Base-by-base conservation (phyloP, 208 protist genomes). In the Perkinsela sp. region DNA sequence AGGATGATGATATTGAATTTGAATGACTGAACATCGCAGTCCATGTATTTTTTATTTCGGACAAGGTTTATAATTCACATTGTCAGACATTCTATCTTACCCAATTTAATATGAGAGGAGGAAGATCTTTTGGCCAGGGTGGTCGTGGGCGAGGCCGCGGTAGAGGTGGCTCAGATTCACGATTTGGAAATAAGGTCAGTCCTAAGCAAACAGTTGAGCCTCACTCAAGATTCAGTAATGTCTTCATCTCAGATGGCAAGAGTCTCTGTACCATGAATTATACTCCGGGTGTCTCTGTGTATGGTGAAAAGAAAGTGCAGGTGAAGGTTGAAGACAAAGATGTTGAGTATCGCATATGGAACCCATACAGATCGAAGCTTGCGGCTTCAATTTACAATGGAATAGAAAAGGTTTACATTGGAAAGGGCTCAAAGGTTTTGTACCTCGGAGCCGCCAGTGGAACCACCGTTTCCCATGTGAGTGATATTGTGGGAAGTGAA, bases 281-380 rank as follows among this genome's bases (percentile, higher is more conserved):
- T 75, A 92, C 95, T 30, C 91, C 95, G 31, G 97, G 98, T 1
- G 93, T 98, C 67, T 91, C 90, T 48, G 97, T 99, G 0, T 99
- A 99, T 76, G 95, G 95, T 29, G 97, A 99, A 81, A 99, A 99
- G 82, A 82, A 96, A 65, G 94, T 99, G 68, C 78, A 86, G 71
- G 78, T 80, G 31, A 78, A 86, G 68, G 76, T 76, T 71, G 80
- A 83, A 30, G 90, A 89, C 66, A 86, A 94, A 48, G 98, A 99
- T 79, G 93, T 96, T 71, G 97, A 99, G 84, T 99, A 99, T 83
- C 92, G 97, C 73, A 88, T 99, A 31, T 99, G 97, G 97, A 99
- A 99, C 79, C 97, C 98, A 16, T 99, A 98, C 90, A 80, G 97
- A 68, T 98, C 95, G 22, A 99, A 99, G 88, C 79, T 99, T 30